Evolutionary conservation across 768 basidiomycete species (phyloP), one percentile per base, ranked within the genome.

Genomic region (Asterophora parasitica): DNA sequence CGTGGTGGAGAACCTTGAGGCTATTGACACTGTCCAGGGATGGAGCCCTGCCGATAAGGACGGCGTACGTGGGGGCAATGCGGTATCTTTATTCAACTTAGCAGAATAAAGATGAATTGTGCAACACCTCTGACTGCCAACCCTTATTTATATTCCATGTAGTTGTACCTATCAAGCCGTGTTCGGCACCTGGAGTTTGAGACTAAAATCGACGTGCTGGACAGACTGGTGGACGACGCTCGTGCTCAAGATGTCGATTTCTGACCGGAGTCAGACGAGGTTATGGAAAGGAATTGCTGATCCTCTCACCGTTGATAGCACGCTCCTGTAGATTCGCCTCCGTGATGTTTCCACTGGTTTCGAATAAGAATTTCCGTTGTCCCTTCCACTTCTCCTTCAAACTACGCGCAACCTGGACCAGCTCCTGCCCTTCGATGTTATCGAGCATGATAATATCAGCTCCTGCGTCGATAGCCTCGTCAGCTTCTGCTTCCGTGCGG

Each of bases 391-490:
- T 85, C 53, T 82, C 77, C 65, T 83, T 89, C 58, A 99, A 65
- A 20, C 72, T 76, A 36, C 72, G 74, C 3, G 92, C 89, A 4
- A 85, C 83, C 28, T 62, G 69, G 8, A 79, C 74, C 35, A 98
- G 72, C 56, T 85, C 76, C 2, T 74, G 71, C 1, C 91, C 93
- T 58, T 88, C 83, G 40, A 96, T 86, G 65, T 96, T 95, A 61
- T 97, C 93, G 17, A 96, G 79, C 92, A 96, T 95, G 59, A 97
- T 75, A 42, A 97, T 82, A 64, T 97, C 91, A 19, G 91, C 93
- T 3, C 96, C 96, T 5, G 94, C 94, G 11, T 83, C 82, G 58
- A 99, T 92, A n/a, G 96, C 96, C 70, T 98, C 93, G 59, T 94
- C 85, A 9, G 93, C 96, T 64, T 96, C 94, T 15, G 74, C 84